Evolutionary conservation across 352 stramenopile species (phyloP), one percentile per base, ranked within the genome.

Genomic region (Phytopythium ostracodes): DNA sequence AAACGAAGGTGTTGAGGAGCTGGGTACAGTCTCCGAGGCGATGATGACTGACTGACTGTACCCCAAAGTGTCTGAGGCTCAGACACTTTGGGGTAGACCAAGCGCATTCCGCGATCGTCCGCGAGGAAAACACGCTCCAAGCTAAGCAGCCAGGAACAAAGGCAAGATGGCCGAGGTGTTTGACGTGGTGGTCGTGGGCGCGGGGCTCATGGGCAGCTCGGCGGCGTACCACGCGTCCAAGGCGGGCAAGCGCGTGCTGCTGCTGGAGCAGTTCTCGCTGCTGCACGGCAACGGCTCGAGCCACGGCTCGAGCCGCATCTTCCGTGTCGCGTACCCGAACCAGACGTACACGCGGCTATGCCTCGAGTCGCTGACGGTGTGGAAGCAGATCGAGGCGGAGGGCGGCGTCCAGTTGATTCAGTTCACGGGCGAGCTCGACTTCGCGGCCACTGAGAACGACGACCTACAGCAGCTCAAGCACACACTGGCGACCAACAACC

Each of bases 241-340:
- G 51, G 57, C 50, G 15, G 76, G 74, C 35, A 65, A 79, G 31
- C 73, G 71, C 44, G 76, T 92, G 57, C 65, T 93, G 18, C 72
- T 91, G 18, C 76, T 93, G 20, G 88, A 96, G 67, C 84, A 88
- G 43, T 94, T 85, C 62, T 54, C 72, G 38, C 42, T 88, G 33
- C 74, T 84, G 22, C 84, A 96, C 56, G 62, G 62, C 27, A 70
- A 75, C 18, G 86, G 88, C 5, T 94, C 82, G 0, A 93, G 81
- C 50, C 84, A 95, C 71, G 88, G 88, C 24, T 66, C 72, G 24
- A 94, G 74, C 38, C 79, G 86, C 56, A 90, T 96, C 65, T 91
- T 90, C 67, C 81, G 86, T n/a, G 75, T 90, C 22, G 88, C 81
- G 14, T 96, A 96, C 61, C 76, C 81, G 46, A 76, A 88, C 55